Percentiles rank a stretch among this genome's conserved stretches.
phyloP scores from a whole-genome alignment of 148 eudicot species.

The Silene conica region DNA sequence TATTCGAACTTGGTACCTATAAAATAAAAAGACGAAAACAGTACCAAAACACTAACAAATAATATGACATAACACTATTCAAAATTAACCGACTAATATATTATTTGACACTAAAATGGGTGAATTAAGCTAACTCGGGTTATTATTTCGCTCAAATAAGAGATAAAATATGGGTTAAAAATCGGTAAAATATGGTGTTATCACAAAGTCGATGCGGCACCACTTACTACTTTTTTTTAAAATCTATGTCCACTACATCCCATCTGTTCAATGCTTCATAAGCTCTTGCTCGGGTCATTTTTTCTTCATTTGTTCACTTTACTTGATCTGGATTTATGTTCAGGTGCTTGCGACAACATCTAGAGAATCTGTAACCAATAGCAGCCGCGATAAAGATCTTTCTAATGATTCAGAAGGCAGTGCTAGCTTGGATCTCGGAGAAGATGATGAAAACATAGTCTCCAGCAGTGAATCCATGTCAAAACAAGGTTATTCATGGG shows the following conservation, averaged over 20 bases:
- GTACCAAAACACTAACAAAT: too few relatives aligned
- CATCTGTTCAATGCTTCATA: conserved; percentile 1
- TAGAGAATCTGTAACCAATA: conserved; percentile 35
- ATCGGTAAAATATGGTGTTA: too few relatives aligned
- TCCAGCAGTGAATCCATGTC: conserved; percentile 46
- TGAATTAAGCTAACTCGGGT: too few relatives aligned
- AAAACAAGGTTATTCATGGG: conserved; percentile 35
- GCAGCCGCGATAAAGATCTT: conserved; percentile 38
- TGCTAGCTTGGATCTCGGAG: conserved; percentile 40
- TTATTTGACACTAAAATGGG: too few relatives aligned
- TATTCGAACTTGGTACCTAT: too few relatives aligned
- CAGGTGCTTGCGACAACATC: conserved; percentile 84
- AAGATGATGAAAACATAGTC: conserved; percentile 92
- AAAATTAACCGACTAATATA: too few relatives aligned
- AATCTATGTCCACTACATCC: background rate
- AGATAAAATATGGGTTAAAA: too few relatives aligned
- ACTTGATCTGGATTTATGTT: conserved; percentile 7
- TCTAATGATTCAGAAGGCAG: conserved; percentile 44
- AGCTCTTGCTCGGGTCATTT: background rate
- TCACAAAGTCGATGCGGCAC: background rate
- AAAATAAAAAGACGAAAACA: too few relatives aligned
- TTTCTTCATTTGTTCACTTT: background rate
- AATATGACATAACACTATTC: too few relatives aligned
- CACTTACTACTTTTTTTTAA: background rate
- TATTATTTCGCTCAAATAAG: too few relatives aligned